Base-by-base conservation (phyloP, 1,284 basidiomycete species). In the Tremellales sp. region DNA sequence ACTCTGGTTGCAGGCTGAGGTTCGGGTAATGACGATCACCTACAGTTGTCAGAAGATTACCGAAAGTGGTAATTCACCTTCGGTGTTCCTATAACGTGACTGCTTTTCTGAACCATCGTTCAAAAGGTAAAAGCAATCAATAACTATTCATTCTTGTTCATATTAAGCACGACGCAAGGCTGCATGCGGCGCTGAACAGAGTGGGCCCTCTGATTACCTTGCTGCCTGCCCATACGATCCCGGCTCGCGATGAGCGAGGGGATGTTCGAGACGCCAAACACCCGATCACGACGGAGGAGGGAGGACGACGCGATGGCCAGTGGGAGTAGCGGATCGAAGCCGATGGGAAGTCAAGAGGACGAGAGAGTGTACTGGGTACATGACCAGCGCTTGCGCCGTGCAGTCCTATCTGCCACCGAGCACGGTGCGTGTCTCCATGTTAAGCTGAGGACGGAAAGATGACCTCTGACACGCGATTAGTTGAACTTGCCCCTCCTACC, bases 341-440 rank as follows among this genome's bases (percentile, higher is more conserved):
- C 29, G 10, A 8, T 8, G 15, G 29, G 29, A 31, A 31, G 29
- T 19, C 54, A 48, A 40, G 53, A 56, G 22, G 43, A 52, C 17
- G 54, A 42, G 24, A 29, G 23, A 19, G 43, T 62, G 19, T 24
- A 35, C 27, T 62, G 60, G 60, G 37, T 43, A 23, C 60, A 62
- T 47, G 58, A 62, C 47, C 49, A 51, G 11, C 40, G 40, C n/a
- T 29, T 62, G 0, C 42, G 57, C 13, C 51, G 22, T n/a, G 53
- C 48, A 3, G 49, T 57, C 11, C 42, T 57, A 29, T 36, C 47
- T 33, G 52, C 52, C 15, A 48, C 55, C 11, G 53, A 59, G 31
- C 40, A 57, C 31, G 53, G 57, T 60, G 45, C 49, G 57, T 47
- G 36, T n/a, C n/a, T n/a, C n/a, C n/a, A n/a, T n/a, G n/a, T n/a